A percentile compares a stretch with the other conserved stretches of the same genome.
These are phyloP conservation scores for Cercospora sp. DNA, from an alignment of 2,329 filamentous ascomycete genomes.

Conservation along the genomic window DNA sequence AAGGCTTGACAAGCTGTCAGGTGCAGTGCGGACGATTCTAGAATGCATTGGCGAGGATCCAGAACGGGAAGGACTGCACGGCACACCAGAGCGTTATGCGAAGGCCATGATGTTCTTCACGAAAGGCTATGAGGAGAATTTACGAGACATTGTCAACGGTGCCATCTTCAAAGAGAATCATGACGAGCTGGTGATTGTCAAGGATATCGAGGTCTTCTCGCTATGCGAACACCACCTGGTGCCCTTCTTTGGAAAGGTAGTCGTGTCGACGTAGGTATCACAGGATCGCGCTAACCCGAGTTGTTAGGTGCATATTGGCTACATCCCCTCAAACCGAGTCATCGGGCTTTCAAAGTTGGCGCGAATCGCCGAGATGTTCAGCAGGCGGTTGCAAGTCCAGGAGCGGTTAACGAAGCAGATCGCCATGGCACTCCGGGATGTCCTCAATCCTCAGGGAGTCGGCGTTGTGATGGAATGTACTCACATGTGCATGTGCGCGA, in stretches of 20 bases:
- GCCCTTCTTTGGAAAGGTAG: constrained; percentile 90
- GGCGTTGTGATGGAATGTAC: constrained; percentile 97
- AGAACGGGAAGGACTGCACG: constrained; percentile 62
- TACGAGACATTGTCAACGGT: constrained; percentile 85
- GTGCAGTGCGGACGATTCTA: constrained; percentile 63
- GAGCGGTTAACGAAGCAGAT: constrained; percentile 96
- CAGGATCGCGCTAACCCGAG: constrained; percentile 5
- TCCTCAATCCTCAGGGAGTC: constrained; percentile 90
- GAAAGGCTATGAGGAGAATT: constrained; percentile 93
- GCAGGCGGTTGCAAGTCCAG: constrained; percentile 88
- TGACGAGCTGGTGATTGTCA: constrained; percentile 95
- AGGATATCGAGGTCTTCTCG: constrained; percentile 93
- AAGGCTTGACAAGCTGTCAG: constrained; percentile 61
- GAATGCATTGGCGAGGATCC: constrained; percentile 68
- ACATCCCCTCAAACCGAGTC: constrained; percentile 88
- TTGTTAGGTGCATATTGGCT: constrained; percentile 94
- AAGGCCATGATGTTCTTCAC: constrained; percentile 96
- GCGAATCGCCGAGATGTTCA: constrained; percentile 95
- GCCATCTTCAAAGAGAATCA: constrained; percentile 96
- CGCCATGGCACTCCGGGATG: constrained; percentile 87
- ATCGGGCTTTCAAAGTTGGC: constrained; percentile 95
- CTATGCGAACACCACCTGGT: constrained; percentile 97
- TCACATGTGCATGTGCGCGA: constrained; percentile 98
- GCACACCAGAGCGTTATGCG: constrained; percentile 80
- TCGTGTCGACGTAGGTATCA: neutral